A percentile compares a stretch with the other conserved stretches of the same genome.
Evolutionary conservation across 768 basidiomycete species (phyloP).

Genomic region (Termitomyces eurrhizus): DNA sequence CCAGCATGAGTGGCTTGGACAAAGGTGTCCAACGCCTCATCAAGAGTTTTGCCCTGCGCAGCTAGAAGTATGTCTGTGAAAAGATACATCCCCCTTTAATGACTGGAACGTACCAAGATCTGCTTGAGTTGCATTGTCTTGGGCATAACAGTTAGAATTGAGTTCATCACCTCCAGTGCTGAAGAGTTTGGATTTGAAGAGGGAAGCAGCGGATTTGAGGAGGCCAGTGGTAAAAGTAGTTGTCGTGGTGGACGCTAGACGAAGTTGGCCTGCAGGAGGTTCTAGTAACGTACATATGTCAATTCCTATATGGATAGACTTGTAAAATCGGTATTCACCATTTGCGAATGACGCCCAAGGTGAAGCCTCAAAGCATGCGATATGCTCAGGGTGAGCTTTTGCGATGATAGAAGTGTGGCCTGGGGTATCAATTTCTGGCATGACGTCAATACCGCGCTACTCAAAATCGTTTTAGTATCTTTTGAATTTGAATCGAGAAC

Average conservation of each 20-base stretch:
- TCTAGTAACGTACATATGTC: slow-evolving; percentile 31
- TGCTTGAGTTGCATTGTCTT: slow-evolving; percentile 55
- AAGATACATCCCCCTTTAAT: not conserved
- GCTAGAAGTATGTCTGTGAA: slow-evolving; percentile 16
- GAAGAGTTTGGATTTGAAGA: slow-evolving; percentile 57
- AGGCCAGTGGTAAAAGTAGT: slow-evolving; percentile 57
- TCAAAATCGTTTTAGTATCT: not conserved
- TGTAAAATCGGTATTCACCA: slow-evolving; percentile 20
- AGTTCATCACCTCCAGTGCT: slow-evolving; percentile 84
- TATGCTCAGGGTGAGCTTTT: slow-evolving; percentile 64
- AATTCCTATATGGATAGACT: not conserved
- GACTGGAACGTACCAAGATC: slow-evolving; percentile 38
- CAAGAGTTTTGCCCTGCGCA: slow-evolving; percentile 45
- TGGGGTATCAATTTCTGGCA: slow-evolving; percentile 78
- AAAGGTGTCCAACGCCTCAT: slow-evolving; percentile 62
- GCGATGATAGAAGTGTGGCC: slow-evolving; percentile 75
- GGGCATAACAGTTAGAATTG: slow-evolving; percentile 59
- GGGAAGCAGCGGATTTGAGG: slow-evolving; percentile 44
- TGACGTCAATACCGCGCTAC: slow-evolving; percentile 71
- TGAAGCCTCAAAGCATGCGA: slow-evolving; percentile 61
- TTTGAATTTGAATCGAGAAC: not conserved
- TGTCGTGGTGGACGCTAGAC: slow-evolving; percentile 57
- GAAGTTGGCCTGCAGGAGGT: slow-evolving; percentile 83
- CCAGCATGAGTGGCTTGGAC: slow-evolving; percentile 55
- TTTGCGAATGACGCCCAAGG: slow-evolving; percentile 65